Base-by-base conservation (phyloP, 1,284 basidiomycete species). In the Vanrija sp. region DNA sequence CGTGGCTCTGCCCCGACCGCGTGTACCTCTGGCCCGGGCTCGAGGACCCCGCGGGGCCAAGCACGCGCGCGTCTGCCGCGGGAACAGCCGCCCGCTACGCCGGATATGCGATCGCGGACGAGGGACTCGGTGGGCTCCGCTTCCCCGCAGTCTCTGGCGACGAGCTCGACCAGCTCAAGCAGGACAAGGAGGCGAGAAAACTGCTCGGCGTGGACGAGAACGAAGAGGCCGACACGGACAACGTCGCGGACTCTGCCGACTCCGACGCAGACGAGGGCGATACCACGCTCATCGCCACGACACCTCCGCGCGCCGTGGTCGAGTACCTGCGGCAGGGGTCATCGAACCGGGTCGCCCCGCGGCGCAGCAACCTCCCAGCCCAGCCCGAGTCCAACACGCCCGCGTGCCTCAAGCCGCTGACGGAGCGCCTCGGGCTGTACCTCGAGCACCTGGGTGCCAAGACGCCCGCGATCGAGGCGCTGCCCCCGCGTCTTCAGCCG, bases 271-370 rank as follows among this genome's bases (percentile, higher is more conserved):
- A 38, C 35, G 9, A n/a, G 4, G 39, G 10, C 5, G 31, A 31
- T 14, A 8, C 31, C 12, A 31, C 31, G 9, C 31, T 31, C 31
- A 14, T 31, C 31, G 6, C 15, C 15, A 3, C 8, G 56, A 10
- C 41, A 44, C 24, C 54, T 16, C 71, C 75, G 7, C 81, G 80
- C 41, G 66, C 72, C 1, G 75, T 91, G 10, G 80, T 75, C 1
- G 89, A 92, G 65, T 87, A 88, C 59, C 67, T 86, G 38, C 83
- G 89, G 16, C 82, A 85, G 24, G 87, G 88, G 4, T 82, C 82
- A 2, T 80, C 85, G 35, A 78, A 87, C 52, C 82, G 81, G 4
- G 68, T 81, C 19, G 84, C 86, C 56, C 75, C 78, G n/a, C 76
- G 41, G 16, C 10, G 35, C 18, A 31, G 48, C 6, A 76, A 76